Evolutionary conservation across 768 basidiomycete genomes (phyloP), one percentile per base, ranked within the genome.

Genomic region (Amanita phalloides): DNA sequence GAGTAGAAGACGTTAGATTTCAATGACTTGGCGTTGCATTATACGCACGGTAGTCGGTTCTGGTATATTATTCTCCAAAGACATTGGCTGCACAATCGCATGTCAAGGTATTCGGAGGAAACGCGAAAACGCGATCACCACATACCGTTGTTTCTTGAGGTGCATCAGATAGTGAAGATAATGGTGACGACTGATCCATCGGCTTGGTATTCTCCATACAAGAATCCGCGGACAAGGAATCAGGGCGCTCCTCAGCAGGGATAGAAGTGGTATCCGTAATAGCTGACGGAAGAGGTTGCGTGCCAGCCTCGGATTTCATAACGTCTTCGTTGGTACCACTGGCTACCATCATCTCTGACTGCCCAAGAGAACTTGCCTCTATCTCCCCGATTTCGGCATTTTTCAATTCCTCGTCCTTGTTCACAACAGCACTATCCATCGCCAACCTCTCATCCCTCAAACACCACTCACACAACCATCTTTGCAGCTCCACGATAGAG

Each of bases 381-480:
- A 35, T 13, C 11, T 25, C 33, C 10, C 25, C 33, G 20, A 13
- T 17, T 35, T 21, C 6, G 11, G 33, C 20, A 21, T 21, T 33
- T 39, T 39, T 25, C 14, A 39, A 26, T 13, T 38, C 48, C n/a
- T 10, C 10, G 37, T 10, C 35, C 9, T 39, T 28, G 6, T 38
- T 26, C 10, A 10, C 21, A 23, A 21, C 23, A n/a, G 25, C 6
- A 13, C 14, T 38, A 26, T 41, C 23, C 28, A 21, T 25, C 14
- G 36, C 45, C 36, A 8, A 41, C 41, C 3, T 47, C 35, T 62
- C 57, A 11, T 68, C 66, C 45, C 74, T 62, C 49, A 77, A 56
- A 58, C 72, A 73, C 76, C 76, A 79, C 47, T 69, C 60, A 26
- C 53, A 61, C 42, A 79, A 48, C 38, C 64, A 65, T 20, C 55